Base-by-base conservation (phyloP, 441 rosid species). In the Raphanus hybrid region DNA sequence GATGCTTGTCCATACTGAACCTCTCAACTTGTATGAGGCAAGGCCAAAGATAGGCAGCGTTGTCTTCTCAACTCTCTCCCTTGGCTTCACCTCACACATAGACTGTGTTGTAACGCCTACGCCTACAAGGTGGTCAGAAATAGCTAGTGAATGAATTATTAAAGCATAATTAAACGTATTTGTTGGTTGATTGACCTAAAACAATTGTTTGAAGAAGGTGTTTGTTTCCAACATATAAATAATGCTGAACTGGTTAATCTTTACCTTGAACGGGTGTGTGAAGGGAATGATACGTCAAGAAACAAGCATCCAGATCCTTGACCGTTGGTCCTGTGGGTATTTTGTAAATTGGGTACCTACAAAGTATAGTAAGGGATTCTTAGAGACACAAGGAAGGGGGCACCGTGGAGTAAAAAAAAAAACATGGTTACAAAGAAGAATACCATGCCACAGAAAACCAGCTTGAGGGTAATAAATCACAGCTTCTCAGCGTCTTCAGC, bases 391-490 rank as follows among this genome's bases (percentile, higher is more conserved):
- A n/a, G n/a, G n/a, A 14, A 75, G 63, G 55, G 7, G 32, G 65
- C 12, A 45, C 14, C 15, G 14, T 16, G 59, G 59, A 57, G n/a
- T n/a, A n/a, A n/a, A n/a, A n/a, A n/a, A n/a, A n/a, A n/a, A n/a
- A n/a, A n/a, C n/a, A n/a, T n/a, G n/a, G n/a, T n/a, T n/a, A n/a
- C n/a, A 67, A 58, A 58, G 11, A 35, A 69, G 27, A 58, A 79
- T 88, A 91, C 97, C 97, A 91, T 69, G 97, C 97, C 73, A 88
- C 92, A 74, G 97, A 91, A 67, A 91, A 79, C 97, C 94, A 91
- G 77, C 97, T 88, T 52, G 87, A 82, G 27, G 85, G 77, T 20
- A 75, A 78, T 62, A 90, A 69, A 78, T 88, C 94, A 76, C 90
- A 90, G 80, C 94, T 91, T 85, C 87, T 87, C 29, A 86, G 84